Percentiles rank a stretch among this genome's conserved stretches.
These are phyloP conservation scores for Heimioporus retisporus DNA, from an alignment of 1,284 basidiomycete species.

Conservation along the genomic window DNA sequence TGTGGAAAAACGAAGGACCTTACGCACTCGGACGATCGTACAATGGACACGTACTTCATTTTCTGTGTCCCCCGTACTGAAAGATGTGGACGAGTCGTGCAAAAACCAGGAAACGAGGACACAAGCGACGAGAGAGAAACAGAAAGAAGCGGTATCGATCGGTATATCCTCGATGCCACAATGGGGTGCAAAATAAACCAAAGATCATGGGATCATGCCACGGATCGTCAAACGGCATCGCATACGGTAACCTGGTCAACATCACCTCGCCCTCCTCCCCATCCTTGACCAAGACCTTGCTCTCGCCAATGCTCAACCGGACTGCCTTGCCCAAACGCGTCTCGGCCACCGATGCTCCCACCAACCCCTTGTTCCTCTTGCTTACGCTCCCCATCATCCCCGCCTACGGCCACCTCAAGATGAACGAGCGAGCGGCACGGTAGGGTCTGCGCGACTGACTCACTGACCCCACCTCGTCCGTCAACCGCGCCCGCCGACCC, in stretches of 20 bases:
- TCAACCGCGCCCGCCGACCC: constrained; percentile 37
- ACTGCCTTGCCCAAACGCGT: background rate
- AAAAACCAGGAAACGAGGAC: no score
- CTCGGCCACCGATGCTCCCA: constrained; percentile 6
- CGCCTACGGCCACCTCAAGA: constrained; percentile 36
- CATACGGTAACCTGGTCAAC: constrained; percentile 27
- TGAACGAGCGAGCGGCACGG: constrained; percentile 31
- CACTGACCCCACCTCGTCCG: constrained; percentile 13
- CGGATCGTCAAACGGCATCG: constrained; percentile 7
- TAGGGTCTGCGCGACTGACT: background rate
- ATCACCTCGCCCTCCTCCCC: constrained; percentile 29
- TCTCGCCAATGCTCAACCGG: constrained; percentile 5
- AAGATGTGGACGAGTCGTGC: no score
- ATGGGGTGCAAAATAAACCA: no score
- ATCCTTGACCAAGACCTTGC: constrained; percentile 7
- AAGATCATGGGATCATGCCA: background rate
- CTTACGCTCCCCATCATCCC: constrained; percentile 19
- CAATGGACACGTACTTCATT: no score
- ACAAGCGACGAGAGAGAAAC: no score
- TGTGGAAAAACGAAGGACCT: no score
- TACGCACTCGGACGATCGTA: no score
- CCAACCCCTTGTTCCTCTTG: background rate
- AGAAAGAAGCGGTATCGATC: no score
- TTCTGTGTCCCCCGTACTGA: no score
- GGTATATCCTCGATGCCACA: no score